Percentiles rank a stretch among this genome's conserved stretches.
These are phyloP conservation scores for Mycothermus thermophilus DNA, from an alignment of 495 filamentous ascomycete genomes.

Conservation along the genomic window DNA sequence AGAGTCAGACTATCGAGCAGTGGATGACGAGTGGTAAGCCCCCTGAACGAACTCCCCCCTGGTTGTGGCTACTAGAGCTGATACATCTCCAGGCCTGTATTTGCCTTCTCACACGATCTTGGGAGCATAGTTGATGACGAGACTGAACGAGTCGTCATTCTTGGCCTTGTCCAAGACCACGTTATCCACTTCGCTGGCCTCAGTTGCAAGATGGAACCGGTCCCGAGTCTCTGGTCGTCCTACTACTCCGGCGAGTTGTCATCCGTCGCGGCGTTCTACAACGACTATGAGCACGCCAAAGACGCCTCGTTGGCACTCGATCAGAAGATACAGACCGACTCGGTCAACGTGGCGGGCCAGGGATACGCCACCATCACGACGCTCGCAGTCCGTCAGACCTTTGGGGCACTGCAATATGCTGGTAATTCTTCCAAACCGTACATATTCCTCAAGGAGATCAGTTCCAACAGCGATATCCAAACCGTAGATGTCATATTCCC, in stretches of 20 bases:
- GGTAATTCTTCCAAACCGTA: slow-evolving; percentile 65
- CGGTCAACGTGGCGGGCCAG: slow-evolving; percentile 45
- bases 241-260: slow-evolving; percentile 42
- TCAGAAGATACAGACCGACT: slow-evolving; percentile 53
- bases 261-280: slow-evolving; percentile 55
- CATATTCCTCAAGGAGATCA: slow-evolving; percentile 90
- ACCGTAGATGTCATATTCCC: slow-evolving; percentile 97
- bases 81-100: slow-evolving; percentile 48
- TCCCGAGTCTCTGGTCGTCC: slow-evolving; percentile 65
- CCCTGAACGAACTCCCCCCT: too few species aligned
- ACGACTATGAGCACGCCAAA: slow-evolving; percentile 47
- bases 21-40: slow-evolving; percentile 51
- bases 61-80: too few species aligned
- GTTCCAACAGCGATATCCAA: slow-evolving; percentile 82
- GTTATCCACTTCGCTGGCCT: slow-evolving; percentile 66
- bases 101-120: slow-evolving; percentile 76
- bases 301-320: slow-evolving; percentile 49
- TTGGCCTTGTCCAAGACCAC: slow-evolving; percentile 59
- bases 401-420: slow-evolving; percentile 74
- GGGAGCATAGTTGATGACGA: slow-evolving; percentile 21
- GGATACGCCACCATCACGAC: slow-evolving; percentile 76
- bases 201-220: slow-evolving; percentile 50
- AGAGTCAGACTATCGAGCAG: slow-evolving; percentile 51
- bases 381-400: slow-evolving; percentile 71
- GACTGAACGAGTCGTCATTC: slow-evolving; percentile 50